Base-by-base conservation (phyloP, 2,329 filamentous ascomycete species). In the Karstenula rhodostoma region DNA sequence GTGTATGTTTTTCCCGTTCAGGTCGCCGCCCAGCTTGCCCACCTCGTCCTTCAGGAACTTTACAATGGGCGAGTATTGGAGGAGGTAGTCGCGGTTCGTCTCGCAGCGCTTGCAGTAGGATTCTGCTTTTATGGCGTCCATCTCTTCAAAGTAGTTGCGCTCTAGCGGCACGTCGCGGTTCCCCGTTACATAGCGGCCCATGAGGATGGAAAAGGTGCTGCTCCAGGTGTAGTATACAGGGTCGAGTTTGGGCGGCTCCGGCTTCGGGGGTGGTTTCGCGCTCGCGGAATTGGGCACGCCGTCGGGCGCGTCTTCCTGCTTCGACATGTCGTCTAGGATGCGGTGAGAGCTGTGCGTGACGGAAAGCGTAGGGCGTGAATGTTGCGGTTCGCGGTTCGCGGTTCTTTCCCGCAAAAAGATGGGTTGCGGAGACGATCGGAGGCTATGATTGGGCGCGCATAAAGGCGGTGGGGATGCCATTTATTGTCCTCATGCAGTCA, bases 21-120 rank as follows among this genome's bases (percentile, higher is more conserved):
- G 82, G 52, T 87, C 82, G 53, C 93, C 93, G 76, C 93, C 93
- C 35, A 98, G 86, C 67, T 90, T 87, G 59, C 82, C 83, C 69
- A 97, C 90, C 78, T 93, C 92, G 66, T 95, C 88, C 57, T 87
- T 88, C 80, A 99, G 83, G 84, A 96, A 99, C 62, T 90, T 89
- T 61, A 99, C 89, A 58, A 92, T 87, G 29, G 95, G 95, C 82
- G 82, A 94, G 83, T 94, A 91, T 74, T 87, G 81, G 71, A 98
- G 87, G 37, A 96, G 86, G 83, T 91, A 97, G 78, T 95, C 90
- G 59, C 92, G 89, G 79, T 92, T 87, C 46, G 89, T 82, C 74
- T 97, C 92, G 83, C 93, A 97, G 57, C 88, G 87, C 73, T 85
- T 85, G 84, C 91, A 94, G 84, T 97, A 93, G 32, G 84, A 82